Conservation (phyloP, 2,329 filamentous ascomycete genomes). For the Cordyceps militaris region DNA sequence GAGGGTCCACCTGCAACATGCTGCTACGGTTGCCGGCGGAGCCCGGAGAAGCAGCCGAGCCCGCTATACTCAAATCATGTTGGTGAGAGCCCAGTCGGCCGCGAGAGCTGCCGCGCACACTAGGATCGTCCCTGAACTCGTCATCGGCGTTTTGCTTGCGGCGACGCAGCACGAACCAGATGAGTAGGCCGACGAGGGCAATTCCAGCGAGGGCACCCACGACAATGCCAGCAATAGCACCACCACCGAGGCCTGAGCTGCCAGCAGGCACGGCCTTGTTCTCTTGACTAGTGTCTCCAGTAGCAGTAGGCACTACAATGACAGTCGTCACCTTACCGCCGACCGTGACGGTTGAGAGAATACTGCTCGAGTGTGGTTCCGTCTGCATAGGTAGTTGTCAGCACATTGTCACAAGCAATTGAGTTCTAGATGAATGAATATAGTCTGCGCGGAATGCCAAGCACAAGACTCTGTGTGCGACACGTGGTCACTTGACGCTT, state of each 20-base stretch:
- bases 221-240: slow-evolving; percentile 45
- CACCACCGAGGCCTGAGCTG: slow-evolving; percentile 32
- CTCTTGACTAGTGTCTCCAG: slow-evolving; percentile 18
- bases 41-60: slow-evolving; percentile 24
- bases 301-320: slow-evolving; percentile 40
- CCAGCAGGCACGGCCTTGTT: slow-evolving; percentile 16
- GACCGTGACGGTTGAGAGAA: slow-evolving; percentile 47
- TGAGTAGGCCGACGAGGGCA: slow-evolving; percentile 31
- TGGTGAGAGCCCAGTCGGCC: slow-evolving; percentile 39
- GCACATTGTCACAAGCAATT: not conserved
- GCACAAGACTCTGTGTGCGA: no score
- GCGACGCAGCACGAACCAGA: slow-evolving; percentile 31
- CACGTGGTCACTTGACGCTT: not conserved
- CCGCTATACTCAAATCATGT: slow-evolving; percentile 33
- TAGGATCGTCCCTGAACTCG: slow-evolving; percentile 38
- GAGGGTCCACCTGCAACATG: slow-evolving; percentile 52
- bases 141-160: slow-evolving; percentile 37
- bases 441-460: no score
- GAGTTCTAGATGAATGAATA: not conserved
- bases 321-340: slow-evolving; percentile 48
- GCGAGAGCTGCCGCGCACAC: slow-evolving; percentile 44
- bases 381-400: not conserved
- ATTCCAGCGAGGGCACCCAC: slow-evolving; percentile 41
- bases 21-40: slow-evolving; percentile 44
- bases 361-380: not conserved